Evolutionary conservation across 73 alveolate genomes (phyloP).

Genomic region (Paramecium caudatum): DNA sequence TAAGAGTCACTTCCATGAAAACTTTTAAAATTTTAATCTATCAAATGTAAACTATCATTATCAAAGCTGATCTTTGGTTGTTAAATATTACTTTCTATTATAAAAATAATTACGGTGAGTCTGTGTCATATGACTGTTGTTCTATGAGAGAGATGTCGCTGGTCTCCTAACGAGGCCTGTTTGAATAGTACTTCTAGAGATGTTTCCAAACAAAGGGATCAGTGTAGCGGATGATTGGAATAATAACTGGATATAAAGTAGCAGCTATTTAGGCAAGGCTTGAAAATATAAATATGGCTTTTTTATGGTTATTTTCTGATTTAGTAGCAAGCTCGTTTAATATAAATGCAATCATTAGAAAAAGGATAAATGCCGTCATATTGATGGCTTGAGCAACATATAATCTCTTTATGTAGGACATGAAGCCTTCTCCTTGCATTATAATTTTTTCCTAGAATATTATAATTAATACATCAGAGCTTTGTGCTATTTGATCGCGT

Average conservation of each 20-base stretch:
- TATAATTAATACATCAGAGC: neutral
- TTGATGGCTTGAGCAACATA: neutral
- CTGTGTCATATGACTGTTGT: neutral
- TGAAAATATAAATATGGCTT: neutral
- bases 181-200: neutral
- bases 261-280: neutral
- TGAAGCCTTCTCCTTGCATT: neutral
- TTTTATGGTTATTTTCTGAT: neutral
- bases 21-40: neutral
- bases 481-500: neutral
- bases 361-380: neutral
- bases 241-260: neutral
- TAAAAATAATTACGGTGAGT: neutral
- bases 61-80: slow-evolving; percentile 7
- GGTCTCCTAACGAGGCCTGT: neutral
- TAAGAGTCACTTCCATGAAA: no score
- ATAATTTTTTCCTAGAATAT: neutral
- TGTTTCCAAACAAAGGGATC: slow-evolving; percentile 38
- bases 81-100: neutral
- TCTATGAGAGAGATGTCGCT: neutral
- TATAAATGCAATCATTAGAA: neutral
- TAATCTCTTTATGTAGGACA: slow-evolving; percentile 12
- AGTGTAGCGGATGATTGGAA: neutral
- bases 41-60: neutral
- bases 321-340: neutral